Base-by-base conservation (phyloP, 768 basidiomycete species). In the Lactarius sanguifluus region DNA sequence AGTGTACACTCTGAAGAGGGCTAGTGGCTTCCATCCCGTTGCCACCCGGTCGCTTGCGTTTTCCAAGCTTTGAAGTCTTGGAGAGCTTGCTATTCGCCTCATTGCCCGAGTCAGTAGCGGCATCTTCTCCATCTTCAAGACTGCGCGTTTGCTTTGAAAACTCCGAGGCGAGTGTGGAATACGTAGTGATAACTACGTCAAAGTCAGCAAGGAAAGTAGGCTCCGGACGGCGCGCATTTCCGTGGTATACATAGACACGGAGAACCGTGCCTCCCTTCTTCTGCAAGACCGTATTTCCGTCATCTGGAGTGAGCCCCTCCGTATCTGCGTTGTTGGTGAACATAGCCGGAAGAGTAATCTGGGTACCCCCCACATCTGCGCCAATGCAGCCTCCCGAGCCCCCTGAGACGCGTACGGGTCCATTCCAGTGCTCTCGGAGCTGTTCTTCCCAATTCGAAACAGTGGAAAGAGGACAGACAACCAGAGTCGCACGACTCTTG, bases 361-460 rank as follows among this genome's bases (percentile, higher is more conserved):
- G 77, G n/a, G 79, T 71, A 15, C 76, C 74, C 20, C 76, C 70
- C 62, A 23, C 16, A 38, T 67, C 66, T 76, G 80, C 41, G 69
- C 9, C 58, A 66, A 34, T 61, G 63, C 71, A 72, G n/a, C 80
- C 81, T 45, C 89, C 88, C 45, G 81, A 83, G 15, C 94, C 94
- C 23, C 96, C 94, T 62, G 90, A 81, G 50, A 97, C 89, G 28
- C 82, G 81, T 3, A 97, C 94, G 62, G 89, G 85, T 9, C 95
- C 95, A 69, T 85, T 85, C 95, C 95, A 98, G 75, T 99, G 97
- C 74, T 99, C 97, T 65, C 90, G 86, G 73, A 99, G 94, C 76
- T 99, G 97, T 64, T 96, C 94, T 78, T 99, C 97, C 97, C 97
- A 99, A 73, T 98, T 98, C 57, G 92, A 87, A 2, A 99, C 94